A percentile compares a stretch with the other conserved stretches of the same genome.
These are phyloP conservation scores for Capsella rubella DNA, from an alignment of 441 rosid species.

Conservation along the genomic window DNA sequence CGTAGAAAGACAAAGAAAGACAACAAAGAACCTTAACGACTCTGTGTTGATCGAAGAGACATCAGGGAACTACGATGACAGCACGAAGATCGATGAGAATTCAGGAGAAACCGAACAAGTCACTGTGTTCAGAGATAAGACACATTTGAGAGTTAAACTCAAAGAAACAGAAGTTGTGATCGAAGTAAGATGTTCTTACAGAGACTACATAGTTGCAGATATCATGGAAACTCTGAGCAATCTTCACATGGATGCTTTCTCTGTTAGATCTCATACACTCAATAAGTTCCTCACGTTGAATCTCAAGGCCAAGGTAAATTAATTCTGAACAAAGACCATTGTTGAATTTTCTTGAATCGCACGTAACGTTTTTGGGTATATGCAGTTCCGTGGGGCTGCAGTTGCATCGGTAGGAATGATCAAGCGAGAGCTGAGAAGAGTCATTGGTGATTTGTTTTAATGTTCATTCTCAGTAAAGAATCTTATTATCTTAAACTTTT, in stretches of 20 bases:
- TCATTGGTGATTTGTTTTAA: slow-evolving; percentile 44
- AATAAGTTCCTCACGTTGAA: slow-evolving; percentile 61
- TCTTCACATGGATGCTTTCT: slow-evolving; percentile 72
- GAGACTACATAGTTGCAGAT: slow-evolving; percentile 72
- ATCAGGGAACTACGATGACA: slow-evolving; percentile 67
- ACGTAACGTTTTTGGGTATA: slow-evolving; percentile 28
- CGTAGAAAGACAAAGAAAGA: slow-evolving; percentile 52
- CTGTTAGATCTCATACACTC: slow-evolving; percentile 64
- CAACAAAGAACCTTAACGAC: slow-evolving; percentile 36
- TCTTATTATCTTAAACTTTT: slow-evolving; percentile 15
- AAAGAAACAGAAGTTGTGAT: slow-evolving; percentile 68
- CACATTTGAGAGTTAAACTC: slow-evolving; percentile 63
- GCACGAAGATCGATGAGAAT: slow-evolving; percentile 42
- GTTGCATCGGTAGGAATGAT: slow-evolving; percentile 70
- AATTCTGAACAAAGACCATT: not conserved
- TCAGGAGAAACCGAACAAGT: slow-evolving; percentile 47
- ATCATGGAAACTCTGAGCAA: slow-evolving; percentile 75
- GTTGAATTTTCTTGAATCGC: not conserved
- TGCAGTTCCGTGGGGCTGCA: slow-evolving; percentile 74
- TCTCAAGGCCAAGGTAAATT: slow-evolving; percentile 65
- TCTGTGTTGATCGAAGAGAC: slow-evolving; percentile 60
- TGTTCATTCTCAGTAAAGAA: not conserved
- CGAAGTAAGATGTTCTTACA: slow-evolving; percentile 68
- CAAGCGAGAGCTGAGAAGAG: slow-evolving; percentile 65
- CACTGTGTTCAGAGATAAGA: slow-evolving; percentile 17